Base-by-base conservation (phyloP, 352 stramenopile species). In the Globisporangium nagaii region DNA sequence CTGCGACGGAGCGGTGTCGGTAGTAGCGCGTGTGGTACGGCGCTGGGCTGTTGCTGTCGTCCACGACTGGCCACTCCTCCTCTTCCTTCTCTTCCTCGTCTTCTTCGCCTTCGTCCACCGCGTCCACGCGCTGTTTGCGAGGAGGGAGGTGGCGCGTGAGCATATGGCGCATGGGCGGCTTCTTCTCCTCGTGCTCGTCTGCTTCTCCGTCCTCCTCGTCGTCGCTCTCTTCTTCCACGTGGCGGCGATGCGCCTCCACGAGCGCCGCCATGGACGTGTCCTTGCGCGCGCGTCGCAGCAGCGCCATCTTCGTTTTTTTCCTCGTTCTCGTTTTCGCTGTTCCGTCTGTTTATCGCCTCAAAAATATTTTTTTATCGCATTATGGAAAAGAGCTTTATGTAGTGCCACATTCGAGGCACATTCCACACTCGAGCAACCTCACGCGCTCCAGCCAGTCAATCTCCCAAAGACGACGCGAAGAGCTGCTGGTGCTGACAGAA, bases 291-390 rank as follows among this genome's bases (percentile, higher is more conserved):
- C 60, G 57, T 35, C 32, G 28, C 50, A 65, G 31, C n/a, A 37
- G 54, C 63, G 50, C 35, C 51, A 60, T 53, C 57, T 70, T 66
- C 49, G 57, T 62, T 39, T 73, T 32, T 42, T 53, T 61, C 10
- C 32, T 66, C n/a, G 15, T 47, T 47, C 24, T 31, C 2, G 5
- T 39, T 39, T 39, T 2, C 10, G 10, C n/a, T n/a, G n/a, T n/a
- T n/a, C n/a, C n/a, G n/a, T n/a, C n/a, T n/a, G n/a, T n/a, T n/a
- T n/a, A n/a, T n/a, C n/a, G n/a, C n/a, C n/a, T n/a, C n/a, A n/a
- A n/a, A n/a, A n/a, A n/a, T n/a, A n/a, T n/a, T n/a, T n/a, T n/a
- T n/a, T n/a, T n/a, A n/a, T n/a, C n/a, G n/a, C n/a, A n/a, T n/a
- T n/a, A n/a, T n/a, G n/a, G n/a, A n/a, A n/a, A n/a, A n/a, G n/a